Percentiles rank a stretch among this genome's conserved stretches.
Evolutionary conservation across 495 filamentous ascomycete genomes (phyloP).

Genomic region (Elaphomyces granulatus): DNA sequence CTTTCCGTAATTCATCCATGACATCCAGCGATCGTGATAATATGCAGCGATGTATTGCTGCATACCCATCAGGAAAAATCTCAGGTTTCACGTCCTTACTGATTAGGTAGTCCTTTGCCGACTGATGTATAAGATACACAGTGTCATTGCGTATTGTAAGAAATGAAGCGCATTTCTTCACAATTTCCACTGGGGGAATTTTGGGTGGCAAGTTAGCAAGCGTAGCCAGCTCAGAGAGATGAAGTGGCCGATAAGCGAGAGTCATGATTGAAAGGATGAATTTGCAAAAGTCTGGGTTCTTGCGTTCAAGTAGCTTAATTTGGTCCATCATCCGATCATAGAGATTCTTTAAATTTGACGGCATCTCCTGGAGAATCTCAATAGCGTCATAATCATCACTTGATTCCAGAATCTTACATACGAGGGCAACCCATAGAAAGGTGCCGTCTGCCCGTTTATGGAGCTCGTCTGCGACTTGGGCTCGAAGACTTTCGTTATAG

Average conservation of each 20-base stretch:
- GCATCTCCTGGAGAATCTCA: constrained; percentile 4
- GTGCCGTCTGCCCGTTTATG: constrained; percentile 14
- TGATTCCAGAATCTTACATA: constrained; percentile 11
- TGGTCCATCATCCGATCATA: constrained; percentile 11
- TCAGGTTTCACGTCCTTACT: too few species aligned
- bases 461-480: constrained; percentile 8
- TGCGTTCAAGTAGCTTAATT: neutral
- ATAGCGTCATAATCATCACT: neutral
- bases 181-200: constrained; percentile 2
- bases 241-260: constrained; percentile 5
- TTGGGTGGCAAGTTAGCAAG: constrained; percentile 3
- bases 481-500: constrained; percentile 6
- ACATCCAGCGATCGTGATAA: constrained; percentile 15
- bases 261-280: neutral
- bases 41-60: constrained; percentile 15
- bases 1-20: constrained; percentile 7
- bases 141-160: constrained; percentile 11
- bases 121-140: constrained; percentile 18
- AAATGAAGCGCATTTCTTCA: constrained; percentile 19
- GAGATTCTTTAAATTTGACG: constrained; percentile 6
- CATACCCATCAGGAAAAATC: constrained; percentile 11
- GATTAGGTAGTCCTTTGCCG: constrained; percentile 16
- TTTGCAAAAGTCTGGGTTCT: neutral
- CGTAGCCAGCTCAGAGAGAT: constrained; percentile 4
- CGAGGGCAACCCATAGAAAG: constrained; percentile 26